Evolutionary conservation across 352 stramenopile species (phyloP), one percentile per base, ranked within the genome.

Genomic region (Globisporangium cylindrosporum): DNA sequence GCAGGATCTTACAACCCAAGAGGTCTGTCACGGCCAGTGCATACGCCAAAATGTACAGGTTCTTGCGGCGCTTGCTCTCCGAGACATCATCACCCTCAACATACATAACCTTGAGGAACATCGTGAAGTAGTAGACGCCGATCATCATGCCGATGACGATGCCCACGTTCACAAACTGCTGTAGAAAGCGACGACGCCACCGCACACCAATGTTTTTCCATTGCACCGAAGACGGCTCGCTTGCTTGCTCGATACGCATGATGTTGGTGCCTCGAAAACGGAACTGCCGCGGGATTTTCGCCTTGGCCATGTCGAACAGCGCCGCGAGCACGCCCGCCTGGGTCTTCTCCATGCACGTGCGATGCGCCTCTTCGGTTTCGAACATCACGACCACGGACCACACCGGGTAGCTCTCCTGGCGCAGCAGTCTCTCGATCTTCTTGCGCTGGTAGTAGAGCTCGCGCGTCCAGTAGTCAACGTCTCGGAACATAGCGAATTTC

Each of bases 381-480:
- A 94, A 94, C 77, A 85, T 89, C 38, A 91, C 79, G 66, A 91
- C 93, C 4, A 95, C 86, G 0, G 75, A 85, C 78, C 78, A 90
- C n/a, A 86, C 82, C 9, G 69, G 76, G 68, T 84, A 90, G 10
- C 72, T 83, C 36, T 84, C 75, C 12, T 75, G 46, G 7, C 69
- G 51, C 48, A 84, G 38, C 41, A 89, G 71, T 14, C 48, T 65
- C n/a, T 70, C 61, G 20, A 90, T 79, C 1, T 67, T 71, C 56
- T 78, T 71, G 4, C 84, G 73, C 48, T 89, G 61, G 36, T 67
- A 55, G 70, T 84, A 78, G 14, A 94, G 69, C 68, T 86, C 53
- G 24, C 73, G 57, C 24, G 79, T 75, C 86, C 82, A 92, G 73
- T 91, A 93, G 24, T 71, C 69, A 20, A 90, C 41, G 64, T 92